phyloP scores from a whole-genome alignment of 75 land plant species.

The Cunninghamia lanceolata region DNA sequence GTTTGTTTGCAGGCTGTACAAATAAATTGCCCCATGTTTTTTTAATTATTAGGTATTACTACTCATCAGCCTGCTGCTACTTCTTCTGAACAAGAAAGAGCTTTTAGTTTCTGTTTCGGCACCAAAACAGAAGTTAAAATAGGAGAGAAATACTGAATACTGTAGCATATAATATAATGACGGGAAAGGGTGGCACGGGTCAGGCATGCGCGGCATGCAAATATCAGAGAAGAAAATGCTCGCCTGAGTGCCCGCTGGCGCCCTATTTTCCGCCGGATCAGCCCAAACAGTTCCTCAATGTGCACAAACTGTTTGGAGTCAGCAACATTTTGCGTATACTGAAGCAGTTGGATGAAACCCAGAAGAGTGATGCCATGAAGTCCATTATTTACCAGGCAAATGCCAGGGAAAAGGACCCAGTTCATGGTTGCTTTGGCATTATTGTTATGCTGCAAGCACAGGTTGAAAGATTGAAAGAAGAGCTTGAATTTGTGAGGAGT shows the following conservation, averaged over 20 bases:
- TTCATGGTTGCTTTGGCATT: slow-evolving; percentile 54
- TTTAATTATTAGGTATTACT: too few species aligned
- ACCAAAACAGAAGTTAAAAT: too few species aligned
- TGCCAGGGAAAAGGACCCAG: slow-evolving; percentile 56
- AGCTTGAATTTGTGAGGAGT: slow-evolving; percentile 19
- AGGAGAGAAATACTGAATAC: too few species aligned
- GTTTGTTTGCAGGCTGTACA: slow-evolving; percentile 2
- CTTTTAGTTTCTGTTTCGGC: too few species aligned
- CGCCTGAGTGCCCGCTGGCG: slow-evolving; percentile 33
- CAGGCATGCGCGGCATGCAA: slow-evolving; percentile 47
- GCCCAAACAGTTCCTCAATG: slow-evolving; percentile 21
- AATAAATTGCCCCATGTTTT: background rate
- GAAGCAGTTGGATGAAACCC: slow-evolving; percentile 32
- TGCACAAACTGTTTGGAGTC: slow-evolving; percentile 43
- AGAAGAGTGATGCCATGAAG: slow-evolving; percentile 27
- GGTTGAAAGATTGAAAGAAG: slow-evolving; percentile 13
- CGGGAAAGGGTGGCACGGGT: slow-evolving; percentile 10
- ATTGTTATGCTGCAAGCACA: slow-evolving; percentile 36
- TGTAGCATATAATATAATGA: slow-evolving; percentile 4
- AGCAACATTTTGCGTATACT: slow-evolving; percentile 36
- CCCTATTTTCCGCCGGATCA: slow-evolving; percentile 44
- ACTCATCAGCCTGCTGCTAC: too few species aligned
- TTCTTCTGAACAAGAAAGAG: too few species aligned
- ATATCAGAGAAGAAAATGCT: slow-evolving; percentile 38
- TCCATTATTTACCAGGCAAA: slow-evolving; percentile 51